These are phyloP conservation scores for Jamesozyma piceae DNA, from an alignment of 805 yeast genomes.

Conservation along the genomic window DNA sequence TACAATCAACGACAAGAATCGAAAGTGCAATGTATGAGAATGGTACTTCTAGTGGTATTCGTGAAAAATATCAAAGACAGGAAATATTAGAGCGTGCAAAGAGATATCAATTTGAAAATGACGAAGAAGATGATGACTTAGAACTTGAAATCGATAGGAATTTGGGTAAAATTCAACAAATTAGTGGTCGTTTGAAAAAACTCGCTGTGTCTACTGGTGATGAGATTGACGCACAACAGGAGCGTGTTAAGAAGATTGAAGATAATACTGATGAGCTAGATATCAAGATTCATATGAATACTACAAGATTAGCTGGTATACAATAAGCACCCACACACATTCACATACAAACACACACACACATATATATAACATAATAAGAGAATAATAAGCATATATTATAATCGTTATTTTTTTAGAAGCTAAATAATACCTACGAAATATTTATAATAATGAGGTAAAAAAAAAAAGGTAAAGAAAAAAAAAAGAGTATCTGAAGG, in stretches of 20 bases:
- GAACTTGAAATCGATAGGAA: constrained; percentile 81
- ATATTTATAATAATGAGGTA: neutral
- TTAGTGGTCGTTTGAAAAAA: constrained; percentile 60
- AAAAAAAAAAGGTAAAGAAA: neutral
- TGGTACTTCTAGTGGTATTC: constrained; percentile 26
- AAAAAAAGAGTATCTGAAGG: neutral
- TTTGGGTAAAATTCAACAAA: constrained; percentile 63
- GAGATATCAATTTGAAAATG: constrained; percentile 76
- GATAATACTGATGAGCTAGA: constrained; percentile 80
- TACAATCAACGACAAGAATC: constrained; percentile 59
- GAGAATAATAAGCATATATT: neutral
- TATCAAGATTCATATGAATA: constrained; percentile 71
- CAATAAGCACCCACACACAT: constrained; percentile 25
- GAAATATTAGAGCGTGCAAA: constrained; percentile 42
- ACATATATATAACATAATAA: neutral
- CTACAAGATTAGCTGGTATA: constrained; percentile 53
- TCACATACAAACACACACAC: neutral
- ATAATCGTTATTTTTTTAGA: neutral
- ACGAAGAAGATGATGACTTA: constrained; percentile 86
- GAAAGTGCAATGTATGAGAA: constrained; percentile 49
- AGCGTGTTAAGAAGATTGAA: constrained; percentile 62
- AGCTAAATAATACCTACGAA: neutral
- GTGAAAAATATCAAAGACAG: constrained; percentile 32
- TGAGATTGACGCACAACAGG: constrained; percentile 74
- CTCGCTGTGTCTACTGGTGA: constrained; percentile 64